Base-by-base conservation (phyloP, 805 yeast genomes). In the Lipomyces spencermartinsiae region DNA sequence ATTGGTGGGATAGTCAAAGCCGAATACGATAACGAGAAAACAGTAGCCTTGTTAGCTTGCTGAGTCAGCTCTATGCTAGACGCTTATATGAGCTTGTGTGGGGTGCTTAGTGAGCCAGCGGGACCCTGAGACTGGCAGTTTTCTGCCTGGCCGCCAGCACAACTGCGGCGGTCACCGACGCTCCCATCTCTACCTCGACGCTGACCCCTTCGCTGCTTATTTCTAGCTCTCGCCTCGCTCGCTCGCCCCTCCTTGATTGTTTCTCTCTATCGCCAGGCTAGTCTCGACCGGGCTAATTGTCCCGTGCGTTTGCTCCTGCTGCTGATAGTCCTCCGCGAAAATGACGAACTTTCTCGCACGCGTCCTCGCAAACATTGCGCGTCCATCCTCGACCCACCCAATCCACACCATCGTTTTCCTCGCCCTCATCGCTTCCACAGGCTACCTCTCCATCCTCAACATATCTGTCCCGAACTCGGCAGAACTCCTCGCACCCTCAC, bases 371-470 rank as follows among this genome's bases (percentile, higher is more conserved):
- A 34, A 59, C 66, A 55, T 69, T 22, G 64, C 72, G 39, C 65
- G 70, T 14, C 66, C 71, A 9, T 53, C 71, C 12, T 64, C 72
- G 61, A 58, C 67, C 33, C 70, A 88, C 76, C 99, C 99, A 19
- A 91, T 94, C 73, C 98, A 93, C 79, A 85, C 92, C 64, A 87
- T 93, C 63, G 86, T 92, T 59, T 75, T 86, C 65, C 85, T 92
- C 5, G 84, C 94, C 14, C 79, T 93, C 60, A 77, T 92, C 54
- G 95, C 97, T 1, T 89, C 97, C 2, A 80, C 91, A 63, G 89
- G 94, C 8, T 94, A 93, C 77, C 83, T 93, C 67, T 85, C 93
- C 2, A 85, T 77, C 70, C 79, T 86, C 67, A 81, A 80, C 72
- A 73, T 79, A 59, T 77, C 80, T 57, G 77, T 79, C n/a, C 79